Base-by-base conservation (phyloP, 202 grass and related monocot species). In the Zoysia matrella region DNA sequence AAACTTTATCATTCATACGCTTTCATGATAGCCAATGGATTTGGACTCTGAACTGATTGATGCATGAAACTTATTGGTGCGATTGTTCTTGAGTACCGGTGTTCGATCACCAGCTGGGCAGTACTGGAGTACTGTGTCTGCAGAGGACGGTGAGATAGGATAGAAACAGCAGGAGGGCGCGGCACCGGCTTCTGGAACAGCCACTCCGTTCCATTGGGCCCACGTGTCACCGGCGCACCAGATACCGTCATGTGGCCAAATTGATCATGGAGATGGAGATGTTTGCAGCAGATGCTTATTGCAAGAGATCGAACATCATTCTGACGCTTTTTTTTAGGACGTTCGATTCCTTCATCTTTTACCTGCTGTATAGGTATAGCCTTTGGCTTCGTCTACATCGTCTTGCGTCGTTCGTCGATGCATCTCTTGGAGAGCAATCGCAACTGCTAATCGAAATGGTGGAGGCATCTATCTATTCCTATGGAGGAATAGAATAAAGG, bases 301-400 rank as follows among this genome's bases (percentile, higher is more conserved):
- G 16, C 2, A 11, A 71, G 49, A 4, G 51, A 74, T 65, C 52
- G 43, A 2, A 0, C 11, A 10, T 22, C 2, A 14, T 13, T 73
- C 10, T 62, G 11, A 6, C 22, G 5, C 5, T 13, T 43, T 85
- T 85, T 76, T 80, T 11, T 11, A 61, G 78, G 58, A 71, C 22
- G 22, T 22, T 22, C 77, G 80, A 83, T 83, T 66, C 86, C 67
- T 67, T 81, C 72, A 72, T 42, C 77, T 85, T 85, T 76, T 65
- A 60, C 72, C 46, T 14, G 55, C 52, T 5, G 22, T 22, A 22
- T 22, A 22, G 22, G 52, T 61, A 47, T 82, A 2, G 50, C 45
- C 15, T 49, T 8, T 68, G 76, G 45, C 70, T 14, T 86, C 63
- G 63, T 62, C 63, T 16, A 46, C 70, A 80, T 80, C 47, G 22